Percentiles rank a stretch among this genome's conserved stretches.
Conservation (phyloP, 345 rosid genomes). For the Adansonia digitata region DNA sequence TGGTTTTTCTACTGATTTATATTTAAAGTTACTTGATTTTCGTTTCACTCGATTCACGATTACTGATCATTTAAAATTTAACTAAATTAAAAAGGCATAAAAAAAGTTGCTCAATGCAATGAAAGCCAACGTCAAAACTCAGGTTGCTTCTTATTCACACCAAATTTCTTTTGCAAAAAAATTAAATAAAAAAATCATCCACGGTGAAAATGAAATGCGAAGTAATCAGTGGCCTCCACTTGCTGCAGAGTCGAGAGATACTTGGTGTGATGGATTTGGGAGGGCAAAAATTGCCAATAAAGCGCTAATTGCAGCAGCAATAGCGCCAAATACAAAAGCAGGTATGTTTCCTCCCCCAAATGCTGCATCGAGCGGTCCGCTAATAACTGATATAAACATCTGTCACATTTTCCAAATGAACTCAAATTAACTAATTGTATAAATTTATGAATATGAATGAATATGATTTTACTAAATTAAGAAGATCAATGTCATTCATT, state of each 20-base stretch:
- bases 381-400: conserved; percentile 66
- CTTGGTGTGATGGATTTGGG: conserved; percentile 8
- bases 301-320: background rate
- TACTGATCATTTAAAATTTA: no score
- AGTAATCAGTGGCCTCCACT: background rate
- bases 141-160: no score
- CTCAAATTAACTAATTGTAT: background rate
- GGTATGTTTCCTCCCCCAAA: conserved; percentile 71
- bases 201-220: background rate
- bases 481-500: background rate
- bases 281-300: conserved; percentile 10
- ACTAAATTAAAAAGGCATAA: no score
- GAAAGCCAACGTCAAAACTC: no score
- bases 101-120: no score
- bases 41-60: no score
- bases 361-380: conserved; percentile 63
- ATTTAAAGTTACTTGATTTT: no score
- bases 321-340: conserved; percentile 15
- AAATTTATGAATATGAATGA: background rate
- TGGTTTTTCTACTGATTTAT: no score
- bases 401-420: conserved; percentile 7
- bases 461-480: background rate
- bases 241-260: background rate
- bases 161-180: no score
- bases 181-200: background rate